Base-by-base conservation (phyloP, 148 eudicot species). In the Tetragonia tetragonoides region DNA sequence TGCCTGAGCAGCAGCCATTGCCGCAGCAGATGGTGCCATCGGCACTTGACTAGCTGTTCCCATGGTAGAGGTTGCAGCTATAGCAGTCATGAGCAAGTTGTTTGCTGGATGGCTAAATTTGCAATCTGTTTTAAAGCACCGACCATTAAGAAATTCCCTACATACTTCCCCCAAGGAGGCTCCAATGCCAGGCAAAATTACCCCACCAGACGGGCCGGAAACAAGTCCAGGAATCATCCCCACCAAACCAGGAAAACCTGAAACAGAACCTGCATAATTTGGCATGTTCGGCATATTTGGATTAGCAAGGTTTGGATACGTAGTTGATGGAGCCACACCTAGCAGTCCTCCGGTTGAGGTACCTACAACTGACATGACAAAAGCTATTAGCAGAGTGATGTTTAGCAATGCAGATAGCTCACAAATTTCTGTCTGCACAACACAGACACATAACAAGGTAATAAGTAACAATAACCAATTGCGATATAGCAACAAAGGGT, bases 201-300 rank as follows among this genome's bases (percentile, higher is more conserved):
- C 99, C 59, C 99, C 99, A 47, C 99, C 99, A 70, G 91, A 86
- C 72, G 97, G 90, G 66, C 97, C 97, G 76, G 97, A 76, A 59
- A 84, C 81, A 81, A 93, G 86, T 72, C 97, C 99, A 4, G 97
- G 97, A 72, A 95, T 89, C 94, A 93, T 91, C 73, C 99, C 99
- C 80, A 89, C 92, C 74, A 95, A 81, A 63, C 99, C 99, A 17
- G 99, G 90, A 79, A 91, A 87, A 70, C 97, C 97, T n/a, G 97
- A 93, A 34, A 93, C 93, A 75, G 99, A 95, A 75, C 93, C 97
- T n/a, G 97, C 90, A 87, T 95, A 95, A 83, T 95, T 95, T 68
- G 99, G 99, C 99, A 95, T 95, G 79, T 95, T 95, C 21, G 99
- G 99, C 99, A 95, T 95, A 77, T 92, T 95, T 68, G 91, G 97